Conservation (phyloP, 2,329 filamentous ascomycete genomes). For the Colletotrichum sp. region DNA sequence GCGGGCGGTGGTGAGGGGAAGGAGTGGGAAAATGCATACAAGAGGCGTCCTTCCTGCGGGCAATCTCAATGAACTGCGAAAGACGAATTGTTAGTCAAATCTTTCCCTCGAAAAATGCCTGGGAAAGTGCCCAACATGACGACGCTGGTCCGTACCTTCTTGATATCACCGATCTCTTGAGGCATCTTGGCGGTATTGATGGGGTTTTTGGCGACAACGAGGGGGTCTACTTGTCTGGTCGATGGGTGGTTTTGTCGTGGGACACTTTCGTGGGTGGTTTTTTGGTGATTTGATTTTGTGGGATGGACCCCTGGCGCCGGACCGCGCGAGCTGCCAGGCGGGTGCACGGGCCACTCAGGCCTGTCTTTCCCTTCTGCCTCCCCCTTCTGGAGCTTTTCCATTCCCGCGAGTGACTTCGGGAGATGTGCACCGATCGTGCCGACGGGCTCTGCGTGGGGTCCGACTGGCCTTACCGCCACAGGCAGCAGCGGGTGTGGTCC, state of each 20-base stretch:
- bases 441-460: background rate
- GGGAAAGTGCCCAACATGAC: background rate
- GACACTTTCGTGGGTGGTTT: constrained; percentile 19
- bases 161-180: constrained; percentile 97
- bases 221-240: constrained; percentile 12
- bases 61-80: constrained; percentile 98
- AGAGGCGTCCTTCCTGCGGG: constrained; percentile 98
- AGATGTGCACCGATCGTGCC: background rate
- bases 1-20: background rate
- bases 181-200: constrained; percentile 80
- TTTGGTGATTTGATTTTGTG: constrained; percentile 24
- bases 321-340: background rate
- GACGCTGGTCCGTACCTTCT: constrained; percentile 61
- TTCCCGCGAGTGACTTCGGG: background rate
- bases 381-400: background rate
- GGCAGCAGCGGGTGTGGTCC: background rate
- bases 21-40: constrained; percentile 68
- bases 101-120: background rate
- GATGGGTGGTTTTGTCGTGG: constrained; percentile 7
- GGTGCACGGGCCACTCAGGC: constrained; percentile 5
- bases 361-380: background rate
- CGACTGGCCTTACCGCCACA: background rate
- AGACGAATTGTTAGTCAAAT: constrained; percentile 27
- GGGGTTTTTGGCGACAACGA: constrained; percentile 19
- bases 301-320: constrained; percentile 19